Conservation (phyloP, 23 red algal genomes). For the Chondrus crispus region DNA sequence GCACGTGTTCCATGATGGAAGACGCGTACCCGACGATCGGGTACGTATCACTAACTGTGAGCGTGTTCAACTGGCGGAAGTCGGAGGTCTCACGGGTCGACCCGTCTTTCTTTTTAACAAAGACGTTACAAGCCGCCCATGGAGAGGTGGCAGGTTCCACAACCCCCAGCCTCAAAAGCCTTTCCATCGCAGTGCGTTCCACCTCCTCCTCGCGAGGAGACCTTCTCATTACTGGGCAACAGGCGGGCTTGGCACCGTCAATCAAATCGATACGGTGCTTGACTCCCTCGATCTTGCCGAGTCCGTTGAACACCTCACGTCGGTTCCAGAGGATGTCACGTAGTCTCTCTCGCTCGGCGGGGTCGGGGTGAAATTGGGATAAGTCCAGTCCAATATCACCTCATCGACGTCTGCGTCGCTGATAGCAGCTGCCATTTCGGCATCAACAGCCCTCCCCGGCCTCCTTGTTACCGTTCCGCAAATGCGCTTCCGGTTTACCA, state of each 20-base stretch:
- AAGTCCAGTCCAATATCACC: no score
- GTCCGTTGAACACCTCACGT: neutral
- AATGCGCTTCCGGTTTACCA: no score
- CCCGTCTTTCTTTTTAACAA: neutral
- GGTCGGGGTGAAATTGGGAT: no score
- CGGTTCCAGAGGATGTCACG: neutral
- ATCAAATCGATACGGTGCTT: neutral
- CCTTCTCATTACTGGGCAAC: neutral
- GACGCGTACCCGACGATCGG: no score
- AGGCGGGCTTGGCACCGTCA: neutral
- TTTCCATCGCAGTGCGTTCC: neutral
- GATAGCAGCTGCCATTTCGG: no score
- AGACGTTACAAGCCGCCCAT: neutral
- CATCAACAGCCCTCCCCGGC: no score
- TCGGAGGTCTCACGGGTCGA: neutral
- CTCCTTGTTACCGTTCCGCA: no score
- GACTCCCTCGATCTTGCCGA: neutral
- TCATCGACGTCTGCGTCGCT: no score
- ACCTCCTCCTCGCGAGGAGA: neutral
- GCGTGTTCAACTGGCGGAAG: slow-evolving; percentile 11
- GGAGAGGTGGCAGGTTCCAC: neutral
- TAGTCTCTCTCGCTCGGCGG: no score
- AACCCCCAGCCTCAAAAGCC: neutral
- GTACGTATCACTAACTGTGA: neutral
- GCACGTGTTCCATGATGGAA: no score